Base-by-base conservation (phyloP, 768 basidiomycete species). In the Stropharia rugosoannulata region DNA sequence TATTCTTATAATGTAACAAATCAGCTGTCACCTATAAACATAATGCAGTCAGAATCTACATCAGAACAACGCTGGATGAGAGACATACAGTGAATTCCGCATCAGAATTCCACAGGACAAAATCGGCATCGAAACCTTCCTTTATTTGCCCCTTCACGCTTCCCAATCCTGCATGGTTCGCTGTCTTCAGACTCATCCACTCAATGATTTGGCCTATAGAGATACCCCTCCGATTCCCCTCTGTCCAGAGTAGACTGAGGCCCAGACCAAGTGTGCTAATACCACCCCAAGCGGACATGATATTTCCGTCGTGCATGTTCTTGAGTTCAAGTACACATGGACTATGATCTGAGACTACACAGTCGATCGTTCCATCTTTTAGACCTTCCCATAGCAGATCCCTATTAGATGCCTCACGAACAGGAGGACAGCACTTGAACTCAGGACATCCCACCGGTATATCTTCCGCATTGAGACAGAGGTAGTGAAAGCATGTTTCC, bases 401-500 rank as follows among this genome's bases (percentile, higher is more conserved):
- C 53, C 87, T 77, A 68, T 98, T 99, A 3, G 68, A 69, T 9
- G 75, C 72, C 39, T 84, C 82, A 43, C 96, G 84, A 58, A 99
- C 90, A 4, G 96, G 97, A 3, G 96, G 96, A 68, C 94, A 97
- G 66, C 96, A 99, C 69, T 98, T 97, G 80, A 93, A 95, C 68
- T 95, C 87, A 48, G 95, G 87, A 19, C 73, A 82, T 9, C 89
- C 88, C 54, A 80, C 68, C 5, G 92, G 93, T 55, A 97, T 87
- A 45, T 82, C 72, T 51, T 85, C 81, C 0, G 93, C 80, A 39
- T 81, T 75, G 7, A 97, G 82, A 62, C 85, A 85, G 18, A 98
- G 84, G 73, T 99, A 99, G 71, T 99, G 96, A 73, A 96, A 98
- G 71, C 95, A 98, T 0, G 96, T 99, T 77, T 99, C 96, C 48